Base-by-base conservation (phyloP, 441 rosid species). In the Melastoma candidum region DNA sequence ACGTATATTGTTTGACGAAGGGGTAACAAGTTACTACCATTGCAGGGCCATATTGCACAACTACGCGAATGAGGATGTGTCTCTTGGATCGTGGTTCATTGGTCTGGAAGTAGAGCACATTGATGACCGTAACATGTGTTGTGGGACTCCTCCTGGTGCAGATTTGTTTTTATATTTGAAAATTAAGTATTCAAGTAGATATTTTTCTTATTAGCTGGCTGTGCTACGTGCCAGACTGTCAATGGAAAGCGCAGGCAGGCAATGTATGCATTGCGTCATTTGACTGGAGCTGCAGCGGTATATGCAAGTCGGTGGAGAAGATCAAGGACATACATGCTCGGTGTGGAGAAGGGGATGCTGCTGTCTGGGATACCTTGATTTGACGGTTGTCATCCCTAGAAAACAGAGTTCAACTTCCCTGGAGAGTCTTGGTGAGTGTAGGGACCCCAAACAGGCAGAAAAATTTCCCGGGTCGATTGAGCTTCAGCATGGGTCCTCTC, bases 211-310 rank as follows among this genome's bases (percentile, higher is more conserved):
- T 36, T 36, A 3, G 41, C 41, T 36, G 6, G 41, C 41, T 36
- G 8, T 36, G 8, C 6, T 36, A 36, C 8, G 6, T 6, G 8
- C 64, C 71, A 92, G 98, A 92, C 72, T 92, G 95, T 58, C 87
- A 85, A 74, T 88, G 97, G 98, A 92, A 88, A 72, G 95, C 97
- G 36, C 84, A 88, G 79, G 95, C 98, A 1, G 95, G 97, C 0
- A 80, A 82, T 48, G 79, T 80, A 1, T 92, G 98, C 63, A 72
- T 84, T 48, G 97, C 98, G 36, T 92, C 98, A 1, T 92, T 92
- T 44, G 95, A 92, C 52, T 92, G 98, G 95, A 92, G 90, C 72
- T 92, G 98, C 70, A 92, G 98, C 43, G 97, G 95, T 39, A 88
- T 88, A 51, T 88, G 97, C 82, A 88, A 88, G 69, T 92, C 98